Base-by-base conservation (phyloP, 2,329 filamentous ascomycete genomes). In the Berkeleyomyces basicola region DNA sequence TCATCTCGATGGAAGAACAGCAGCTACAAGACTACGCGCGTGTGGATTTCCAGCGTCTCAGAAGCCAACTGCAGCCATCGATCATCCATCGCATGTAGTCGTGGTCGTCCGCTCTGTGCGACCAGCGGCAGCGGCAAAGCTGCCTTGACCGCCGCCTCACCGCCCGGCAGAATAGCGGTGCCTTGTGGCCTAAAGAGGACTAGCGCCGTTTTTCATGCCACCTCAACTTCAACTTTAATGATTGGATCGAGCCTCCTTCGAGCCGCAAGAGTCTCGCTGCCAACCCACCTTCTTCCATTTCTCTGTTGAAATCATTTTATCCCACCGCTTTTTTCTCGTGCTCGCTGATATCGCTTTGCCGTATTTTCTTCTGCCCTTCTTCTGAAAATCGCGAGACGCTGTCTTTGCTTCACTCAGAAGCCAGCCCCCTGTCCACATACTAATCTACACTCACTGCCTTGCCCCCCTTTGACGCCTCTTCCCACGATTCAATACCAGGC, bases 191-290 rank as follows among this genome's bases (percentile, higher is more conserved):
- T 70, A 39, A 66, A 74, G 70, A 11, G 2, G 69, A 59, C 66
- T 75, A 75, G 73, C 69, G 70, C 62, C 59, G 55, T 58, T 64
- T 60, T 73, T 72, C 73, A 76, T 75, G 74, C 74, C 74, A 75
- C 73, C 73, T 74, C 70, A 73, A 68, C 67, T 67, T 68, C 67
- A 70, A 67, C 69, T 67, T 68, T 67, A 37, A 23, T 23, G 23
- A 23, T 9, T 57, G 6, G 4, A 59, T 68, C 66, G 65, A 67
- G 66, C 71, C 70, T 72, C 73, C 74, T 75, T 71, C 73, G 70
- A 66, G 61, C 64, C 63, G 40, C 49, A 55, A 55, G 37, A 33
- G 37, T 49, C 14, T 57, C n/a, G 49, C 61, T 14, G 36, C 42
- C 37, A 7, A 61, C 11, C 23, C 61, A n/a, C 36, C 61, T 46